phyloP scores from a whole-genome alignment of 352 stramenopile genomes.

The Pilasporangium apinafurcum region DNA sequence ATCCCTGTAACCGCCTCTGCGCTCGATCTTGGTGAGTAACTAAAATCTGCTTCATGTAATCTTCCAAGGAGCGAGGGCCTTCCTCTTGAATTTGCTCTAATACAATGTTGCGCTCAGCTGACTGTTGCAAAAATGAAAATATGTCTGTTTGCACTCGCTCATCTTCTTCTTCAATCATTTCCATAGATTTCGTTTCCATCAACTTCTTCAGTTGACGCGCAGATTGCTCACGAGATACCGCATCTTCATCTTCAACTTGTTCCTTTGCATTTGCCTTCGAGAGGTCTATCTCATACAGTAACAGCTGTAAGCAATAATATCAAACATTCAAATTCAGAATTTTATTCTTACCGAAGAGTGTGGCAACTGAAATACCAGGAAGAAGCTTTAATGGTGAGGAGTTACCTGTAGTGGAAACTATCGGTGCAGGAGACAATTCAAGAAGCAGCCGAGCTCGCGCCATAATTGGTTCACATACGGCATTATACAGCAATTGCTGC shows the following conservation, averaged over 20 bases:
- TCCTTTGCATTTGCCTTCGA: conserved; percentile 7
- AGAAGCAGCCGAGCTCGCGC: conserved; percentile 61
- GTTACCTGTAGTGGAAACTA: conserved; percentile 11
- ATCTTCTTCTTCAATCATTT: conserved; percentile 80
- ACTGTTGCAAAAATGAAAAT: conserved; percentile 76
- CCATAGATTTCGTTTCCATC: conserved; percentile 67
- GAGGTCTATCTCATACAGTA: conserved; percentile 23
- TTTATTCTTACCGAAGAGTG: conserved; percentile 36
- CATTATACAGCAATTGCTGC: conserved; percentile 67
- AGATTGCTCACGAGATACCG: conserved; percentile 26
- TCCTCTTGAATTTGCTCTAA: conserved; percentile 1
- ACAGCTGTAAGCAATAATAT: not conserved
- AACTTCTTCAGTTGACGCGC: conserved; percentile 53
- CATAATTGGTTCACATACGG: conserved; percentile 78
- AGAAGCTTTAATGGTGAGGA: conserved; percentile 60
- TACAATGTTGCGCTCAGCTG: conserved; percentile 4
- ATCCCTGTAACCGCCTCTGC: conserved; percentile 41
- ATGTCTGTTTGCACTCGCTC: conserved; percentile 77
- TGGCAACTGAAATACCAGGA: conserved; percentile 55
- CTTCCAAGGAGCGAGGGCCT: conserved; percentile 18
- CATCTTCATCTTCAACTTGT: conserved; percentile 4
- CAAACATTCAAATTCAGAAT: not conserved
- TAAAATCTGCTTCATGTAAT: conserved; percentile 42
- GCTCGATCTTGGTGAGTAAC: conserved; percentile 40
- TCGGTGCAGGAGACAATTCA: conserved; percentile 40